Conservation (phyloP, 73 alveolate species). For the Paraurostyla sp. region DNA sequence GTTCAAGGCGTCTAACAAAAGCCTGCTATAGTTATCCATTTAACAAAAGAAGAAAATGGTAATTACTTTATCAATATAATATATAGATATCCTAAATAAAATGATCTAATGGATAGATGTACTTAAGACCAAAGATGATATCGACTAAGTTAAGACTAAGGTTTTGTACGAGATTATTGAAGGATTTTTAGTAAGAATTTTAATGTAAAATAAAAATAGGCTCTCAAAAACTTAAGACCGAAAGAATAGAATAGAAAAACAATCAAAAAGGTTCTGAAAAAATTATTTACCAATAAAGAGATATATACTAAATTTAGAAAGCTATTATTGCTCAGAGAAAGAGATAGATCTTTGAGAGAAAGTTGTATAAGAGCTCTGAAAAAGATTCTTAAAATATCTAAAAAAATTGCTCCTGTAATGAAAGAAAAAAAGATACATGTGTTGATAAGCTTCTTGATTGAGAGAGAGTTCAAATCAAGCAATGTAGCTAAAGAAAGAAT, state of each 20-base stretch:
- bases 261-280: slow-evolving; percentile 42
- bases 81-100: slow-evolving; percentile 23
- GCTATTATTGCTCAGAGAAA: slow-evolving; percentile 28
- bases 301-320: slow-evolving; percentile 44
- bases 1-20: too few relatives aligned
- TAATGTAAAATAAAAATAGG: background rate
- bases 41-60: slow-evolving; percentile 59
- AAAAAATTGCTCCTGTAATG: slow-evolving; percentile 52
- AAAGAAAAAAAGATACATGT: slow-evolving; percentile 63
- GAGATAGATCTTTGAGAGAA: slow-evolving; percentile 54
- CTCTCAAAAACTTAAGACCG: slow-evolving; percentile 29
- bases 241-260: slow-evolving; percentile 34
- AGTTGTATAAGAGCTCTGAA: slow-evolving; percentile 46
- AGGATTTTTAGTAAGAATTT: slow-evolving; percentile 22
- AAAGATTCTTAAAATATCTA: slow-evolving; percentile 44
- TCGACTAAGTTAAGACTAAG: slow-evolving; percentile 47
- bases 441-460: slow-evolving; percentile 51
- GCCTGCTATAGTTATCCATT: background rate
- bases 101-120: slow-evolving; percentile 16
- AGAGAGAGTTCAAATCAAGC: slow-evolving; percentile 68
- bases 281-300: slow-evolving; percentile 35
- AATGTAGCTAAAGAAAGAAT: slow-evolving; percentile 62
- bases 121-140: slow-evolving; percentile 8
- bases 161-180: slow-evolving; percentile 43
- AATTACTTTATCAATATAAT: background rate